Base-by-base conservation (phyloP, 495 filamentous ascomycete genomes). In the Collariella sp. region DNA sequence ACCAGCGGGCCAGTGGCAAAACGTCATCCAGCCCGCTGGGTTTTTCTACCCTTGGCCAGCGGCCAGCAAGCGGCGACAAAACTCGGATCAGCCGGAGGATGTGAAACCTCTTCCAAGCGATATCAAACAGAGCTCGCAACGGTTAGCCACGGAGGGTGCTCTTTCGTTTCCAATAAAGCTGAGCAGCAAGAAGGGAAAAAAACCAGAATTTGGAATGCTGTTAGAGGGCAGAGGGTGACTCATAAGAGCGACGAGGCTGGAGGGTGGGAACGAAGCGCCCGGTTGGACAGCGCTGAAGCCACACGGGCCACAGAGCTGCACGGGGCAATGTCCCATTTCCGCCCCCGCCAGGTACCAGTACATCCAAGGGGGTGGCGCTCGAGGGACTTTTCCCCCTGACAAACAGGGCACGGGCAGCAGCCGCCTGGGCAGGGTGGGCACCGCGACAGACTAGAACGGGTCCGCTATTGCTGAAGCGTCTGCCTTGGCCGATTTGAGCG, bases 261-360 rank as follows among this genome's bases (percentile, higher is more conserved):
- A 52, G 52, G 23, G 47, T 33, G 38, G 61, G 43, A 54, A 16
- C 26, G 26, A 54, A 34, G 19, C 26, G 48, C 44, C 46, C 54
- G 50, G 50, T 57, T 48, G 49, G 50, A 45, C 22, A 29, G 50
- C 22, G 13, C 47, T 55, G 47, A 46, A 41, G 57, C 52, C 52
- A 60, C 58, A 56, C 57, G 48, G 45, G 54, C 54, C 58, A 49
- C 45, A 58, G n/a, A 49, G 36, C 49, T 53, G 56, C 44, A 48
- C 31, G 36, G 50, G 55, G 49, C 44, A 29, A 42, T 36, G 10
- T 40, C 33, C 44, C 35, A 40, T 50, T 56, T 22, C 52, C 31
- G 35, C 35, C 36, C 38, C 43, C 5, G 6, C 15, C 48, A 44
- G n/a, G 58, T 60, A 60, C 54, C 38, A 40, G 45, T 60, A 60